A percentile compares a stretch with the other conserved stretches of the same genome.
Conservation (phyloP, 805 yeast genomes). For the Lipomyces anomalus region DNA sequence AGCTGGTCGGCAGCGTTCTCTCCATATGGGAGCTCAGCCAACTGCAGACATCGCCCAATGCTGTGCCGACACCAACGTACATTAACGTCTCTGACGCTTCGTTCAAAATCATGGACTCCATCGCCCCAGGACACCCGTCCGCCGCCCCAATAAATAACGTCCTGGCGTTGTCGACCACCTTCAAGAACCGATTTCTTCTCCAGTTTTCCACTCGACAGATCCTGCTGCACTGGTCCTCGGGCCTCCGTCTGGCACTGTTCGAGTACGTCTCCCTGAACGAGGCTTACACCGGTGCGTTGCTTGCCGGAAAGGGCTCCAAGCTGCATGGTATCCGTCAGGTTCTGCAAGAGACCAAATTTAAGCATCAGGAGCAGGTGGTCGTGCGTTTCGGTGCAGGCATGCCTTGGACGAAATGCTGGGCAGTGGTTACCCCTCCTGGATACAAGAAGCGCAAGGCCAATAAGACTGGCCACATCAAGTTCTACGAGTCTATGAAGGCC, state of each 20-base stretch:
- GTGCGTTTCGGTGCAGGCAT: constrained; percentile 94
- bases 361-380: constrained; percentile 90
- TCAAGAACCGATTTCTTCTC: constrained; percentile 78
- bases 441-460: constrained; percentile 41
- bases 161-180: constrained; percentile 84
- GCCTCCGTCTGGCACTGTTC: constrained; percentile 70
- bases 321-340: constrained; percentile 81
- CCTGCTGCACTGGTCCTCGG: constrained; percentile 72
- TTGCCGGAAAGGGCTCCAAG: constrained; percentile 85
- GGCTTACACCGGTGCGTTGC: constrained; percentile 91
- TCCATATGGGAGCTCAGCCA: constrained; percentile 79
- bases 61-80: constrained; percentile 57
- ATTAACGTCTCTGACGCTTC: constrained; percentile 87
- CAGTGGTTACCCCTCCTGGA: constrained; percentile 62
- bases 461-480: constrained; percentile 60
- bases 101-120: constrained; percentile 44
- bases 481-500: constrained; percentile 76
- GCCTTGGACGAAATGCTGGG: constrained; percentile 95
- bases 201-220: constrained; percentile 66
- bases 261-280: constrained; percentile 84
- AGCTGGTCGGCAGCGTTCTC: constrained; percentile 80
- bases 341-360: constrained; percentile 75
- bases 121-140: constrained; percentile 12
- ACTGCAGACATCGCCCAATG: constrained; percentile 36
- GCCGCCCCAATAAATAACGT: constrained; percentile 57